phyloP scores from a whole-genome alignment of 257 asterid genomes.

The Orobanche coerulescens region DNA sequence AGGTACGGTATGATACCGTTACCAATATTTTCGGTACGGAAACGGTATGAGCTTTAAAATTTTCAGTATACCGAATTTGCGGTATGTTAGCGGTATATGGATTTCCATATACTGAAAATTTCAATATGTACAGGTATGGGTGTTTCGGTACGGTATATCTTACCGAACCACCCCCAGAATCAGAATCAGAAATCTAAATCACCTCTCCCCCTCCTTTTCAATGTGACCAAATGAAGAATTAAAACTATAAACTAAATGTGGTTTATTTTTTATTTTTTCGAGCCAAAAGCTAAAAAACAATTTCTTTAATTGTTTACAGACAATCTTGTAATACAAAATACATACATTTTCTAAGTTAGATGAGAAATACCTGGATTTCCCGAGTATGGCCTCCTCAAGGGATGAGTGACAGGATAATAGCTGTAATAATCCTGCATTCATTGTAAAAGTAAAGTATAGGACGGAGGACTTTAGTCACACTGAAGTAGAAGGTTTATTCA shows the following conservation, averaged over 20 bases:
- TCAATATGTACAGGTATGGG: too few relatives aligned
- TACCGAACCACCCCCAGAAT: too few relatives aligned
- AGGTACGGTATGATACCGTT: too few relatives aligned
- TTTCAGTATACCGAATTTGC: too few relatives aligned
- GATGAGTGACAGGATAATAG: conserved; percentile 63
- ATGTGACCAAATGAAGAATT: neutral
- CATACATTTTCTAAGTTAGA: neutral
- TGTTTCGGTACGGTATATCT: too few relatives aligned
- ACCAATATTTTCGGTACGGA: too few relatives aligned
- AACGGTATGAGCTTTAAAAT: too few relatives aligned
- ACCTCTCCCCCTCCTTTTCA: too few relatives aligned
- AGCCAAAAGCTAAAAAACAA: neutral
- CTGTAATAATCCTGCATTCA: conserved; percentile 58
- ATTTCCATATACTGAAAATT: too few relatives aligned
- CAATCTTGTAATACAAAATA: neutral
- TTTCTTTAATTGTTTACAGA: too few relatives aligned
- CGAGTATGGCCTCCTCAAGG: conserved; percentile 75
- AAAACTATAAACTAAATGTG: neutral
- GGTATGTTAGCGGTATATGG: too few relatives aligned
- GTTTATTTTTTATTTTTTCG: neutral
- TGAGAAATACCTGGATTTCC: conserved; percentile 76
- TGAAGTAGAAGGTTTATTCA: conserved; percentile 2
- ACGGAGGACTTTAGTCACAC: neutral
- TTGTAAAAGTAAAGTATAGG: neutral
- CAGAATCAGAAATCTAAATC: too few relatives aligned